Evolutionary conservation across 139 green algal species (phyloP), one percentile per base, ranked within the genome.

Genomic region (Ettlia oleoabundans): DNA sequence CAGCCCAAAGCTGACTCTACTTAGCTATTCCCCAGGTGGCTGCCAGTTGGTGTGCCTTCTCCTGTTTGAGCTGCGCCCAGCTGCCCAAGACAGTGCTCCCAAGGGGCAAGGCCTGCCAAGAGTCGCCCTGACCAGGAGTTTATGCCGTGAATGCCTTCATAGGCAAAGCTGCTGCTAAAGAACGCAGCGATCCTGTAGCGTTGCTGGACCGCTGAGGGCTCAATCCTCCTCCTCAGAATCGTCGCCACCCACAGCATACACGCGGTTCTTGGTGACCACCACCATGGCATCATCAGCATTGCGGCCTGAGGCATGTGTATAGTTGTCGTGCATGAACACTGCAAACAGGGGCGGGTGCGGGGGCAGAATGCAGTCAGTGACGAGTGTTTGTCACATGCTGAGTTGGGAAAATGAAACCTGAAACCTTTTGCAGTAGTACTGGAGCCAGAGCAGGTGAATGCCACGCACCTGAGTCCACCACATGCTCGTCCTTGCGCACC

Each of bases 311-410:
- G 69, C 71, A 43, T 53, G 42, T 3, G 82, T 81, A 70, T 82
- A 94, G 66, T 90, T 88, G 76, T 95, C 89, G 78, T 95, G 92
- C 88, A 96, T 85, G 80, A 97, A 97, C 13, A 77, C 78, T 80
- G 73, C 53, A 33, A 35, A 2, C 21, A 41, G 68, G 51, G 51
- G 28, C 19, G 13, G 26, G n/a, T 28, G 42, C 2, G 4, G n/a
- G 70, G 40, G 38, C 2, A 8, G 67, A 3, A 9, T 38, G 24
- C n/a, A 41, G 28, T 5, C 28, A 42, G 24, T 3, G 67, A 1
- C 1, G 41, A 9, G 38, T 58, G 15, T 58, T 58, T 15, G 47
- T 58, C 47, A 58, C 47, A 58, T 58, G 47, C 13, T 24, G 47
- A 15, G 47, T 58, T 15, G 47, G 15, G 47, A 10, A 15, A 15